These are phyloP conservation scores for Hydnomerulius pinastri DNA, from an alignment of 768 basidiomycete species.

Conservation along the genomic window DNA sequence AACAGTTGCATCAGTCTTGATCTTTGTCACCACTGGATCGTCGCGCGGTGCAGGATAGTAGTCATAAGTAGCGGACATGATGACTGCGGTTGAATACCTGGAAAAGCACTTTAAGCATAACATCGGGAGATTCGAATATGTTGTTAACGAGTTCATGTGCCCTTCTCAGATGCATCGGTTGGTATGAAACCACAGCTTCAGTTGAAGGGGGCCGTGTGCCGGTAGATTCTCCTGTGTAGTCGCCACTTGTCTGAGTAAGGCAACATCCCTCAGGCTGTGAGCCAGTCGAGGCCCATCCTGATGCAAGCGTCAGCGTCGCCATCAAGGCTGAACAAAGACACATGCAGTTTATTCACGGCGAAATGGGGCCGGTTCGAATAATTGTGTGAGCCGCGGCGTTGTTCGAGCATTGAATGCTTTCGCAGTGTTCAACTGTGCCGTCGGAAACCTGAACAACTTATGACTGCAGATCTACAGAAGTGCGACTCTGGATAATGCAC, in stretches of 20 bases:
- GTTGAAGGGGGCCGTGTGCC: conserved; percentile 11
- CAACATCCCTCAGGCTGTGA: conserved; percentile 10
- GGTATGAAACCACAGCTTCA: conserved; percentile 1
- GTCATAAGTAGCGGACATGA: conserved; percentile 4
- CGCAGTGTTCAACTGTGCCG: no score
- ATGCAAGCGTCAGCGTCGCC: no score
- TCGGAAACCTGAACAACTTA: no score
- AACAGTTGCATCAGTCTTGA: neutral
- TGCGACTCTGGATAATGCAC: no score
- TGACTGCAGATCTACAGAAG: no score
- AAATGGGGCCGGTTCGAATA: no score
- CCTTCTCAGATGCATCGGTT: neutral
- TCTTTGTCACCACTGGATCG: neutral
- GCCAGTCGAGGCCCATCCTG: conserved; percentile 10
- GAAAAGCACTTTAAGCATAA: neutral
- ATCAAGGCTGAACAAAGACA: no score
- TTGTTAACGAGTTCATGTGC: neutral
- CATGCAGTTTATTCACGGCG: conserved; percentile 8
- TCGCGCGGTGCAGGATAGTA: neutral
- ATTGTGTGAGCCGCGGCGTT: no score
- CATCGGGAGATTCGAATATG: neutral
- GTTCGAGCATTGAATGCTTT: no score
- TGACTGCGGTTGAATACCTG: conserved; percentile 26
- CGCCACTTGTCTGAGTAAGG: conserved; percentile 16
- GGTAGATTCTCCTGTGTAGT: conserved; percentile 15